These are phyloP conservation scores for Trichoderma reesei DNA, from an alignment of 495 filamentous ascomycete genomes.

Conservation along the genomic window DNA sequence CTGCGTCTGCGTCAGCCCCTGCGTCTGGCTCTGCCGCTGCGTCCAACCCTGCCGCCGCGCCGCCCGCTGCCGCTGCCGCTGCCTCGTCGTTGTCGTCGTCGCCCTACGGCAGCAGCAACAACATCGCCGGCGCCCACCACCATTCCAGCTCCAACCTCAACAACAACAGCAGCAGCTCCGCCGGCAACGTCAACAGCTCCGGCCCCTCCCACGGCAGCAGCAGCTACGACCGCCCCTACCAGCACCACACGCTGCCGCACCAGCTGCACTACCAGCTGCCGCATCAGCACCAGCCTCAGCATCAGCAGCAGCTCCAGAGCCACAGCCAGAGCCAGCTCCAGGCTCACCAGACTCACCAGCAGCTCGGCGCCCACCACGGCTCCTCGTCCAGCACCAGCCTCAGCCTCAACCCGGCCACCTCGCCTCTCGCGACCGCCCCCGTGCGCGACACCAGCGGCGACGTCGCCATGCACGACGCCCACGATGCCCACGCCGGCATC, in stretches of 20 bases:
- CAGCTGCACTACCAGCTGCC: slow-evolving; percentile 26
- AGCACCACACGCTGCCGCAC: slow-evolving; percentile 22
- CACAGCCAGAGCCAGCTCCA: slow-evolving; percentile 20
- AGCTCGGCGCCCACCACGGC: slow-evolving; percentile 14
- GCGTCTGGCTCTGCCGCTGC: not conserved
- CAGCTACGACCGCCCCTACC: not conserved
- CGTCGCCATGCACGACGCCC: slow-evolving; percentile 83
- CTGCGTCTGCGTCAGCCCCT: not conserved
- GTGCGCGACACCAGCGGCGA: slow-evolving; percentile 69
- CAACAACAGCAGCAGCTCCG: too few species aligned
- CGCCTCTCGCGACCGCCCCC: slow-evolving; percentile 56
- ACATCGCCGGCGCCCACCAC: too few species aligned
- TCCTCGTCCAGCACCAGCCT: not conserved
- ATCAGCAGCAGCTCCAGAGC: slow-evolving; percentile 18
- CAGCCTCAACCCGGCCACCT: slow-evolving; percentile 42
- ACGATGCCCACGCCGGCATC: slow-evolving; percentile 59
- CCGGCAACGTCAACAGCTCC: too few species aligned
- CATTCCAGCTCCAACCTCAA: not conserved
- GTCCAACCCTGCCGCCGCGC: not conserved
- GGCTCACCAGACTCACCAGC: slow-evolving; percentile 46
- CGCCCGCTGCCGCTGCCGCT: not conserved
- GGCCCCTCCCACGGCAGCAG: not conserved
- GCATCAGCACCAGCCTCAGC: slow-evolving; percentile 25
- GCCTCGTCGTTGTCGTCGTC: not conserved
- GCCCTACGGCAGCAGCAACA: not conserved